Evolutionary conservation across 1,139 yeast genomes (phyloP).

Genomic region (Kodamaea fungicola): DNA sequence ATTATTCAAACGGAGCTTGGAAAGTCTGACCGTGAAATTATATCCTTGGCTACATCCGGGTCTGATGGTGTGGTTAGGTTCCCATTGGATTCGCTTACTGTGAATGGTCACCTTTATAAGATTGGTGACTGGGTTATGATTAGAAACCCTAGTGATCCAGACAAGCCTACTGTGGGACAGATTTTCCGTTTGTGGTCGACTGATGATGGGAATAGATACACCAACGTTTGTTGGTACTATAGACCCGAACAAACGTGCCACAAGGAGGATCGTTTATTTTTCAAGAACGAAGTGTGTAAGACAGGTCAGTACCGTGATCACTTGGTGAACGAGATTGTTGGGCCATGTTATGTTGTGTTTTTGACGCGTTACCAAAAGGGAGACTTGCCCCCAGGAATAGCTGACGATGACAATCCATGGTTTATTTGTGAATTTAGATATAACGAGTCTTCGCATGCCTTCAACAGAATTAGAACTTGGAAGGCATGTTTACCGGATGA

Average conservation of each 20-base stretch:
- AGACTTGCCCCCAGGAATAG: slow-evolving; percentile 67
- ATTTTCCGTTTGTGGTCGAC: slow-evolving; percentile 89
- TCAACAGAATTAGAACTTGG: slow-evolving; percentile 96
- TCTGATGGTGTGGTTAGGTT: slow-evolving; percentile 56
- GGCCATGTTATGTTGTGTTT: slow-evolving; percentile 92
- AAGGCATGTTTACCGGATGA: slow-evolving; percentile 98
- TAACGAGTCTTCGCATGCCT: slow-evolving; percentile 83
- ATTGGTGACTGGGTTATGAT: slow-evolving; percentile 96
- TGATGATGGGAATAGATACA: slow-evolving; percentile 78
- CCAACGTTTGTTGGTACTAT: slow-evolving; percentile 96
- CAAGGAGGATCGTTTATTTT: slow-evolving; percentile 81
- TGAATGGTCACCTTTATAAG: slow-evolving; percentile 67
- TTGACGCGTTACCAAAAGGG: slow-evolving; percentile 94
- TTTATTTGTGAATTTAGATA: slow-evolving; percentile 94
- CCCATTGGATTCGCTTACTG: slow-evolving; percentile 73
- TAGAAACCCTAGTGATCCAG: slow-evolving; percentile 79
- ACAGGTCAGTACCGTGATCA: slow-evolving; percentile 97
- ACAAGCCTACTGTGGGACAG: slow-evolving; percentile 91
- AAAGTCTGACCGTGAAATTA: slow-evolving; percentile 78
- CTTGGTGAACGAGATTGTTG: slow-evolving; percentile 79
- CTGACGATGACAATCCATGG: slow-evolving; percentile 74
- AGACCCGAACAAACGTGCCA: slow-evolving; percentile 98
- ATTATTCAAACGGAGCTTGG: slow-evolving; percentile 68
- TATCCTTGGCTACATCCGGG: slow-evolving; percentile 62
- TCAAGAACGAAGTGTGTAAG: slow-evolving; percentile 91